Evolutionary conservation across 495 filamentous ascomycete species (phyloP), one percentile per base, ranked within the genome.

Genomic region (Daldinia vernicosa): DNA sequence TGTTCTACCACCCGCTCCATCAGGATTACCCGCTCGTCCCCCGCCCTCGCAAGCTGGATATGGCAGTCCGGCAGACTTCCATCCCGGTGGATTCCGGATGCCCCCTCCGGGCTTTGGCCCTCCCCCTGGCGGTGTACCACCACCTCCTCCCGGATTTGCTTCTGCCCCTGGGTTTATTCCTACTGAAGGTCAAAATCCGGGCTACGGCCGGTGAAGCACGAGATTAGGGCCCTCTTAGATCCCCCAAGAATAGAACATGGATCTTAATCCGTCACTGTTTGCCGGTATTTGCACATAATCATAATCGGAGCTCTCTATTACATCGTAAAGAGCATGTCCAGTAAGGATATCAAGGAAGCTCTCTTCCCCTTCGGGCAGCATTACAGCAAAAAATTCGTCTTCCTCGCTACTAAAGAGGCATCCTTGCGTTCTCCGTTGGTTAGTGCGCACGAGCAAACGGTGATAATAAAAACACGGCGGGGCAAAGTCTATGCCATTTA

Each of bases 11-110:
- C 84, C 91, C 24, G 90, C 93, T 1, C 93, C 92, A 1, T 89
- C 90, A 5, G 91, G 92, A 24, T 79, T 94, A 14, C 93, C 92
- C 19, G 90, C 92, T 26, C 85, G 93, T 30, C 92, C 93, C 1
- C 92, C 93, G 2, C 92, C 90, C 3, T 92, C 89, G 39, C 90
- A 93, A 69, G 89, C 82, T 60, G 91, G 91, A 8, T 95, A 93
- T 74, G 90, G 91, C 15, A 91, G 91, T 9, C 92, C 92, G 7
- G 89, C 90, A 27, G 85, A 88, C 39, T 93, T 92, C 76, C 80
- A 73, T 80, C 86, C 74, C 12, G 75, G 78, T 37, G 67, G 74
- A 62, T 69, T 83, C 62, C 64, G 76, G 17, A 85, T 84, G 68
- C 78, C 80, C 19, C 71, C 83, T 30, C 79, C 81, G 35, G 83